Base-by-base conservation (phyloP, 1,284 basidiomycete genomes). In the Cronartium ribicola region DNA sequence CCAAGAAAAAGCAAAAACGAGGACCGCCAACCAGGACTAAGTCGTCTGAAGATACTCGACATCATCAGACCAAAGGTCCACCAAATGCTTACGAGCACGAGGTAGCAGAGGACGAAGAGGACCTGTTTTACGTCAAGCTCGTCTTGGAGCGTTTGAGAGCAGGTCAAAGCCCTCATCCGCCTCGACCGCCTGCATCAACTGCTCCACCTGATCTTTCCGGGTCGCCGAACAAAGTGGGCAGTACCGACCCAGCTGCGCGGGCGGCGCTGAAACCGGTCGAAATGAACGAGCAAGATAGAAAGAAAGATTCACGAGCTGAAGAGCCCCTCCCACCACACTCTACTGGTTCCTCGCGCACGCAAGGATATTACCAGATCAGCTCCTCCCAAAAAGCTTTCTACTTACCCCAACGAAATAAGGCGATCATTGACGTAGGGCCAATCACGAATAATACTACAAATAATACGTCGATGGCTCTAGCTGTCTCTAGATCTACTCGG, bases 321-420 rank as follows among this genome's bases (percentile, higher is more conserved):
- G 67, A 74, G 37, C 44, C 69, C 39, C 64, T 76, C 41, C 40
- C 75, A 55, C 59, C 87, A 88, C 91, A 94, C 79, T 77, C 86
- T 68, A 89, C 89, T 0, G 92, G 92, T 37, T 89, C 90, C 40
- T 91, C 92, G 46, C 88, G 94, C 37, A 93, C 94, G 0, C 91
- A 98, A 83, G 95, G 96, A 0, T 92, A 89, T 82, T 95, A 95
- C 86, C 91, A 92, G 84, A 92, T 98, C 79, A 89, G 91, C 0
- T 89, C 93, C 76, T 88, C 89, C 3, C 90, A 94, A 79, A 98
- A 98, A 84, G 89, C 92, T 0, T 87, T 88, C 5, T 98, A 98
- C 79, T 82, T 87, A 4, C 85, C 86, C 0, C 84, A 86, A 74
- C 82, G 85, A n/a, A 87, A 87, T 79, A 82, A 83, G 67, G 85